Conservation (phyloP, 1,284 basidiomycete genomes). For the Cutaneotrichosporon sp. region DNA sequence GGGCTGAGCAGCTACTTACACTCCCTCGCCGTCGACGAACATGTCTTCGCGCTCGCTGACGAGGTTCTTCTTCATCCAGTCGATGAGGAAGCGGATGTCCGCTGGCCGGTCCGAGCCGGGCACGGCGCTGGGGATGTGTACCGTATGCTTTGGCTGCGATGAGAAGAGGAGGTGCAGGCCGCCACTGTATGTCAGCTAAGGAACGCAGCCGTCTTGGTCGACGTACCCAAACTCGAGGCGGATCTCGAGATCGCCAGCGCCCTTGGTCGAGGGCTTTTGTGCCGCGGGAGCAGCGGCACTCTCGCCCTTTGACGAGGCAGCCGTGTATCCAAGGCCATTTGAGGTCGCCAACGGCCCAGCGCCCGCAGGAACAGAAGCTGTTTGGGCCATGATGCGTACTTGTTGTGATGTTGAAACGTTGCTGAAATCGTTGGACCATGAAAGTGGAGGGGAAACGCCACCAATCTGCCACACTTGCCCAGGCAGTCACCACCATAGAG, state of each 20-base stretch:
- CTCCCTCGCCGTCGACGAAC: slow-evolving; percentile 79
- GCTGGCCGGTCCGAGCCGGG: slow-evolving; percentile 48
- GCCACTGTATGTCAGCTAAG: slow-evolving; percentile 53
- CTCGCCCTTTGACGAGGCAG: slow-evolving; percentile 2
- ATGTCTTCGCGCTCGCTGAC: slow-evolving; percentile 81
- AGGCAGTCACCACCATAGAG: background rate
- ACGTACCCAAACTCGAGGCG: slow-evolving; percentile 20
- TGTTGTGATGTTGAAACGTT: background rate
- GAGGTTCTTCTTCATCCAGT: slow-evolving; percentile 69
- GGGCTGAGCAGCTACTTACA: slow-evolving; percentile 60
- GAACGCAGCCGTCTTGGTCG: too few relatives aligned
- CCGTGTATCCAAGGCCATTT: slow-evolving; percentile 27
- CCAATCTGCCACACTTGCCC: background rate
- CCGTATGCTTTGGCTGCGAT: slow-evolving; percentile 56
- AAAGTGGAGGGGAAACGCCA: slow-evolving; percentile 6
- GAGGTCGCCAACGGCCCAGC: background rate
- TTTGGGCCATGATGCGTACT: slow-evolving; percentile 6
- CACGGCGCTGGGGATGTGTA: slow-evolving; percentile 57
- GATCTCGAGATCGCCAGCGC: slow-evolving; percentile 14
- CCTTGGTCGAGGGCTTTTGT: background rate
- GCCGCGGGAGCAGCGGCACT: background rate
- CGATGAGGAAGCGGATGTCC: slow-evolving; percentile 71
- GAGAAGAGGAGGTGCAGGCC: slow-evolving; percentile 84
- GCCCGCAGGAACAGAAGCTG: background rate
- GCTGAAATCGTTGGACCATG: background rate